phyloP scores from a whole-genome alignment of 371 early-diverging fungal species.

The Mucor irregularis region DNA sequence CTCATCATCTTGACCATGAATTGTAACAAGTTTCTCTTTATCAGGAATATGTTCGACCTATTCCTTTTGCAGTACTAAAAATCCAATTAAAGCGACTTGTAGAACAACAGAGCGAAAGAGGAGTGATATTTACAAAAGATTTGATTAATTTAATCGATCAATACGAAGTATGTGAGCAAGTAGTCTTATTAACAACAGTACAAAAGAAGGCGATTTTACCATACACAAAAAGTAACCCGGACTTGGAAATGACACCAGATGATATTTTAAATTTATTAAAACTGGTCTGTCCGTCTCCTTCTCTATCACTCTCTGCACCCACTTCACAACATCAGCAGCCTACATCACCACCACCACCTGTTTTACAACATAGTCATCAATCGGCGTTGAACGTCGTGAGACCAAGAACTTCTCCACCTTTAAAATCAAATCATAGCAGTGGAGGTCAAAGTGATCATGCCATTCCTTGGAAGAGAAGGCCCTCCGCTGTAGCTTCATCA shows the following conservation, averaged over 20 bases:
- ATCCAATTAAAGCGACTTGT: slow-evolving; percentile 43
- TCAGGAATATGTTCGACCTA: too few species aligned
- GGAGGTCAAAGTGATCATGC: too few species aligned
- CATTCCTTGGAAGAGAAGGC: slow-evolving; percentile 32
- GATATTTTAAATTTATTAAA: slow-evolving; percentile 47
- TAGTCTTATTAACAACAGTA: slow-evolving; percentile 32
- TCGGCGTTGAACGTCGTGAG: slow-evolving; percentile 5
- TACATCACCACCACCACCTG: too few species aligned
- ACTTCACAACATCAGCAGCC: neutral
- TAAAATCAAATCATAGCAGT: slow-evolving; percentile 9
- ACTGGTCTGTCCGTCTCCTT: slow-evolving; percentile 34
- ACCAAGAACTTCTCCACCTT: slow-evolving; percentile 18
- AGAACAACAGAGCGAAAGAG: slow-evolving; percentile 19
- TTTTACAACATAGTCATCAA: too few species aligned
- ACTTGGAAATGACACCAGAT: slow-evolving; percentile 53
- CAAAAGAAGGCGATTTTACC: slow-evolving; percentile 51
- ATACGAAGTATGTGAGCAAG: slow-evolving; percentile 39
- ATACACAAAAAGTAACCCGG: slow-evolving; percentile 39
- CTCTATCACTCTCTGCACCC: slow-evolving; percentile 27
- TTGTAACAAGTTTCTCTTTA: too few species aligned
- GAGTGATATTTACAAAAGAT: slow-evolving; percentile 47
- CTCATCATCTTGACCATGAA: too few species aligned
- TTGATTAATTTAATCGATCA: slow-evolving; percentile 37
- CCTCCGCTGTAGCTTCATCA: slow-evolving; percentile 22
- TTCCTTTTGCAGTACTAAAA: slow-evolving; percentile 44